Evolutionary conservation across 768 basidiomycete genomes (phyloP).

Genomic region (Leucocoprinus birnbaumii): DNA sequence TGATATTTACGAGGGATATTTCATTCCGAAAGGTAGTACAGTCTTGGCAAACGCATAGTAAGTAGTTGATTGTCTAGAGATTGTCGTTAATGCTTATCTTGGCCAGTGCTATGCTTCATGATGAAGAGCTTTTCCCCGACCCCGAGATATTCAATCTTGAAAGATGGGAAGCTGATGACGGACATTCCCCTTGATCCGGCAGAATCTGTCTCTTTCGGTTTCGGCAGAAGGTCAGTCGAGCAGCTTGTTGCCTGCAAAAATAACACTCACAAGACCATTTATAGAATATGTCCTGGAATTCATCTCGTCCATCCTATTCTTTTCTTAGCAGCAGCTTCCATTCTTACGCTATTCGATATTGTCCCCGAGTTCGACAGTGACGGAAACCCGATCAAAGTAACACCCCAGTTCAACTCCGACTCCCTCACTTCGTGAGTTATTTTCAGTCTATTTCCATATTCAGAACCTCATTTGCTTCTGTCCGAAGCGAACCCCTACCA

Average conservation of each 20-base stretch:
- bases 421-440: constrained; percentile 8
- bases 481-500: background rate
- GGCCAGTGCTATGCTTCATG: constrained; percentile 27
- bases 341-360: constrained; percentile 18
- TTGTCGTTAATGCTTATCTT: constrained; percentile 22
- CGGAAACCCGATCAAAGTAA: constrained; percentile 6
- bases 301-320: constrained; percentile 1
- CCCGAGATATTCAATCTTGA: constrained; percentile 28
- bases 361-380: constrained; percentile 10
- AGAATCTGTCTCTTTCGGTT: constrained; percentile 14
- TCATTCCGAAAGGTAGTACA: constrained; percentile 24
- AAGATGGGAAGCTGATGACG: background rate
- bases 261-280: background rate
- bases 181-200: constrained; percentile 8
- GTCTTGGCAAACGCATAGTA: constrained; percentile 16
- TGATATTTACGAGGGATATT: constrained; percentile 37
- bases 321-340: constrained; percentile 7
- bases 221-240: constrained; percentile 16
- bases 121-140: constrained; percentile 28
- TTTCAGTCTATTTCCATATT: background rate
- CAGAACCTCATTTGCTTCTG: background rate
- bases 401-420: background rate
- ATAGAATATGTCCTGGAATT: constrained; percentile 13
- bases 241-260: background rate
- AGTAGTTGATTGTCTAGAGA: constrained; percentile 13